phyloP scores from a whole-genome alignment of 352 stramenopile genomes.

The Phytophthora syringae region DNA sequence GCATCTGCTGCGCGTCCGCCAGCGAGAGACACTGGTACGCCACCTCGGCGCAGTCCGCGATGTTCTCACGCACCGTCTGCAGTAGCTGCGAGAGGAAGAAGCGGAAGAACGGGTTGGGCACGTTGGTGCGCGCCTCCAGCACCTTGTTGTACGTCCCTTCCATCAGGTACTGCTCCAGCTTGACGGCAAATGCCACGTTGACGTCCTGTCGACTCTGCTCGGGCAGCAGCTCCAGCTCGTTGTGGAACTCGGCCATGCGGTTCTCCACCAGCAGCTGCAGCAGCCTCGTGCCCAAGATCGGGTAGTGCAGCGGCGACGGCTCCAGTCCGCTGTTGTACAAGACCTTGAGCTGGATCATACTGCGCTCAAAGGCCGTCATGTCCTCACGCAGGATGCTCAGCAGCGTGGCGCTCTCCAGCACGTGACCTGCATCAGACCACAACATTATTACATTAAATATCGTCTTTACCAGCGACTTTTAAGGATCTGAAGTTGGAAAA shows the following conservation, averaged over 20 bases:
- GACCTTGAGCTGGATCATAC: conserved; percentile 90
- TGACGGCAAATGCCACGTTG: conserved; percentile 90
- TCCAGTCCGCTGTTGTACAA: conserved; percentile 72
- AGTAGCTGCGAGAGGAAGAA: conserved; percentile 95
- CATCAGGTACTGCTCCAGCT: conserved; percentile 94
- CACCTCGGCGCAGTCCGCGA: conserved; percentile 96
- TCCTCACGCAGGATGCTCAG: conserved; percentile 88
- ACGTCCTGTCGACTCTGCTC: conserved; percentile 81
- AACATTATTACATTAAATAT: too few species aligned
- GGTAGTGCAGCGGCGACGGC: conserved; percentile 81
- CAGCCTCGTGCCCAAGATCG: conserved; percentile 90
- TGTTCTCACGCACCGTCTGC: conserved; percentile 95
- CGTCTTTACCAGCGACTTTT: too few species aligned
- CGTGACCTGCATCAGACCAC: conserved; percentile 75
- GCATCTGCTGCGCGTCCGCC: conserved; percentile 90
- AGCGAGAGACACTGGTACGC: conserved; percentile 92
- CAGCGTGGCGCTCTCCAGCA: conserved; percentile 90
- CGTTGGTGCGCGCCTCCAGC: conserved; percentile 84
- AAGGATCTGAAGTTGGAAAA: background rate
- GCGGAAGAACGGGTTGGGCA: conserved; percentile 93
- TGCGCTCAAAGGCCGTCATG: conserved; percentile 87
- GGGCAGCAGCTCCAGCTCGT: conserved; percentile 90
- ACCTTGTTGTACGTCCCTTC: conserved; percentile 95
- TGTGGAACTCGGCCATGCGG: conserved; percentile 94
- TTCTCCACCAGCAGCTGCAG: conserved; percentile 93